Conservation (phyloP, 169 alveolate genomes). For the Eimeria sp. region DNA sequence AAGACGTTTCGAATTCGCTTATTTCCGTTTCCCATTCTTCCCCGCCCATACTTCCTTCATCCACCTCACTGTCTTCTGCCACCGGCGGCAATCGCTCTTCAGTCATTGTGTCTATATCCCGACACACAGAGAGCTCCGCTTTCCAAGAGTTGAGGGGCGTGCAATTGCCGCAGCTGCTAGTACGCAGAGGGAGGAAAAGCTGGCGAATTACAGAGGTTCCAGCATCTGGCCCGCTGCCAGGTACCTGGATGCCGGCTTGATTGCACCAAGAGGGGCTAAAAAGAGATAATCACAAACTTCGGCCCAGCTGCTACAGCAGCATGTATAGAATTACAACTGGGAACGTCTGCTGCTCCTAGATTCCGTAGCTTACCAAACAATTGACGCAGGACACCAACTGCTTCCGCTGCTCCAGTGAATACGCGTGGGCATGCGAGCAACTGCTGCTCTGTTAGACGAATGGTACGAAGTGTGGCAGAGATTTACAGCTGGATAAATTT, state of each 20-base stretch:
- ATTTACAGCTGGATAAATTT: neutral
- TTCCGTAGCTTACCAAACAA: neutral
- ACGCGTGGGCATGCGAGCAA: neutral
- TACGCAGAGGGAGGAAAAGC: neutral
- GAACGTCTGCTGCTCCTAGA: neutral
- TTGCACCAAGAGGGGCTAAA: neutral
- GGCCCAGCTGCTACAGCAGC: neutral
- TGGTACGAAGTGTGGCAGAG: neutral
- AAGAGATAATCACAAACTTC: neutral
- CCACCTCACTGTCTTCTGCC: neutral
- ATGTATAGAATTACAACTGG: neutral
- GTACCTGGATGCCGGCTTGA: neutral
- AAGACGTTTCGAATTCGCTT: neutral
- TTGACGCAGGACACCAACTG: neutral
- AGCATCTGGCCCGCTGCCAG: slow-evolving; percentile 15
- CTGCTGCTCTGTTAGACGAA: neutral
- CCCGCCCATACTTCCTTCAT: neutral
- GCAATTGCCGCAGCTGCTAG: neutral
- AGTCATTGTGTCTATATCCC: neutral
- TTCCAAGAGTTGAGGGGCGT: neutral
- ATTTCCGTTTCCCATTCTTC: neutral
- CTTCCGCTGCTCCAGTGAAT: neutral
- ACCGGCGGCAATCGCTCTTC: neutral
- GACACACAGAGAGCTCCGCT: neutral
- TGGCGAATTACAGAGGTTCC: neutral